Evolutionary conservation across 1,139 yeast genomes (phyloP), one percentile per base, ranked within the genome.

Genomic region (Yamadazyma conglobata): DNA sequence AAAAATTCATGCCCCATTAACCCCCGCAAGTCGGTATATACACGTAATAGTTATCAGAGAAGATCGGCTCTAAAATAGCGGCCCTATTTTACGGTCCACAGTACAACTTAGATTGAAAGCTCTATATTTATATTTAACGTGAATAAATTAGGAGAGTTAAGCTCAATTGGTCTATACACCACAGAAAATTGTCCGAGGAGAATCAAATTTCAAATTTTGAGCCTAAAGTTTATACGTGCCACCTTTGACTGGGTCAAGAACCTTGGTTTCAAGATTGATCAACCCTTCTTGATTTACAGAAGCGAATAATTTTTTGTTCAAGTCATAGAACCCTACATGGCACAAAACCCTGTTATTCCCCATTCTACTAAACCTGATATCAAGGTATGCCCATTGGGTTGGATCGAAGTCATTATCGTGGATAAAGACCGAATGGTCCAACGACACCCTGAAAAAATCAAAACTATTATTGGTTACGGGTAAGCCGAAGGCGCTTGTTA

Each of bases 401-500:
- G 72, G 67, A 37, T 70, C 71, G 39, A 75, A 64, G 35, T 71
- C 77, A 25, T 59, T 63, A 42, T 67, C 73, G 44, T 81, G 88
- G 58, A 83, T 58, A 37, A 48, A 64, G 4, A 67, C 54, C 8
- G 65, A 40, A 37, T 67, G 73, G 46, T 67, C 73, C 29, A 67
- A 51, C 9, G 70, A 62, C 5, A 64, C 70, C 11, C 64, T 54
- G 42, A 66, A 64, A 32, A 58, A 63, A 32, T 48, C 45, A 11
- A 46, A 35, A 16, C 40, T 27, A n/a, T 46, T 46, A 15, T 42
- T 20, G 1, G 50, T 37, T 2, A 47, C 35, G 3, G 54, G 44
- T 16, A 55, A 32, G 11, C 59, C 60, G 16, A 59, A 44, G 6
- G 51, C 34, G 24, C 61, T 40, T 2, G 56, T 39, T 8, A 60